These are phyloP conservation scores for Hanseniaspora pseudoguilliermondii DNA, from an alignment of 805 yeast genomes.

Conservation along the genomic window DNA sequence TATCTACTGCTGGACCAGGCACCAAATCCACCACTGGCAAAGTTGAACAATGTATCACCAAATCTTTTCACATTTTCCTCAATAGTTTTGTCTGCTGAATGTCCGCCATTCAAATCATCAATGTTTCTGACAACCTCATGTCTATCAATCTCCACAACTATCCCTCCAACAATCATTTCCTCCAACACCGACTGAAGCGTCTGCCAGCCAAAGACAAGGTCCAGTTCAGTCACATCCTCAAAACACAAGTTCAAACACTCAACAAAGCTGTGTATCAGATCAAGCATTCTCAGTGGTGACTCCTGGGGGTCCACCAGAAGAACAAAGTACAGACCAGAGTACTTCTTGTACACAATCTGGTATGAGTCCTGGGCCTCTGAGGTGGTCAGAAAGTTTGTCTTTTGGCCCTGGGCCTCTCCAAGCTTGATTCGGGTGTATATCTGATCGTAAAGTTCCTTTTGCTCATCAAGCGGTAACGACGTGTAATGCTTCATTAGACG, in stretches of 20 bases:
- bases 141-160: conserved; percentile 91
- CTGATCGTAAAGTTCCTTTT: conserved; percentile 1
- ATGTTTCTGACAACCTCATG: conserved; percentile 65
- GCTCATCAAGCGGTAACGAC: conserved; percentile 36
- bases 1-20: conserved; percentile 28
- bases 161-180: conserved; percentile 92
- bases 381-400: conserved; percentile 23
- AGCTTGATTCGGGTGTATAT: conserved; percentile 7
- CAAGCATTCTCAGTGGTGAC: conserved; percentile 84
- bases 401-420: conserved; percentile 23
- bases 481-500: conserved; percentile 84
- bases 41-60: conserved; percentile 25
- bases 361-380: conserved; percentile 50
- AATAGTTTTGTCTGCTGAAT: conserved; percentile 18
- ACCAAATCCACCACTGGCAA: conserved; percentile 26
- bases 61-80: conserved; percentile 20
- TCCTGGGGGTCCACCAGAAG: conserved; percentile 94
- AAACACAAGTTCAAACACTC: conserved; percentile 89
- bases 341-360: conserved; percentile 83
- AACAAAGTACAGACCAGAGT: conserved; percentile 91
- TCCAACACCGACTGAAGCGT: conserved; percentile 80
- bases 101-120: conserved; percentile 35
- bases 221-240: conserved; percentile 87
- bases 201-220: conserved; percentile 98
- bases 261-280: conserved; percentile 90